phyloP scores from a whole-genome alignment of 2,329 filamentous ascomycete species.

The Scedosporium dehoogii region DNA sequence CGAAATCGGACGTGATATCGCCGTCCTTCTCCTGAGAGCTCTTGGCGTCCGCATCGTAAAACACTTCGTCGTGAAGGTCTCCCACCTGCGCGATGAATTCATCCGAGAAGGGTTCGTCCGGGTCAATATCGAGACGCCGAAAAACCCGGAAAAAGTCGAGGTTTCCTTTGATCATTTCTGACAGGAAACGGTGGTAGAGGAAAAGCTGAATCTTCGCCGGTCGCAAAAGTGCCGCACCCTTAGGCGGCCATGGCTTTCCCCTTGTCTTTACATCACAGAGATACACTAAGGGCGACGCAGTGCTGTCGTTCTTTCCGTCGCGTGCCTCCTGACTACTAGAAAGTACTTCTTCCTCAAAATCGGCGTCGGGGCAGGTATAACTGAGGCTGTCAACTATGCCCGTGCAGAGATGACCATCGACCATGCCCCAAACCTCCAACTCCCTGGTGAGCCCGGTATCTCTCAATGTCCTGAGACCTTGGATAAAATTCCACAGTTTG shows the following conservation, averaged over 20 bases:
- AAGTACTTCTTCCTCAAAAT: slow-evolving; percentile 51
- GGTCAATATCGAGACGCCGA: slow-evolving; percentile 58
- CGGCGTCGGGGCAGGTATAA: slow-evolving; percentile 63
- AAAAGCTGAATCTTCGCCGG: slow-evolving; percentile 81
- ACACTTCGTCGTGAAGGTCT: slow-evolving; percentile 55
- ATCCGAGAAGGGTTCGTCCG: slow-evolving; percentile 62
- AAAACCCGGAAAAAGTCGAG: slow-evolving; percentile 63
- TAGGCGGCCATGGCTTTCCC: slow-evolving; percentile 51
- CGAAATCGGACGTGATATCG: slow-evolving; percentile 20
- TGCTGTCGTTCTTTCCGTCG: neutral
- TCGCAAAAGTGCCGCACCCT: slow-evolving; percentile 55
- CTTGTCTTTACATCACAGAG: slow-evolving; percentile 86
- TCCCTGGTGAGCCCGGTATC: slow-evolving; percentile 65
- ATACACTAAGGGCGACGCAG: slow-evolving; percentile 42
- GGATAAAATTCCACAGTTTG: slow-evolving; percentile 82
- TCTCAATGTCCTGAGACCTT: slow-evolving; percentile 66
- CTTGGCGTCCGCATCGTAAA: slow-evolving; percentile 32
- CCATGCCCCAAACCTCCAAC: slow-evolving; percentile 72
- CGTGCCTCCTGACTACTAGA: slow-evolving; percentile 14
- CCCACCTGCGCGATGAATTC: slow-evolving; percentile 68
- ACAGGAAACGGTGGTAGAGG: slow-evolving; percentile 79
- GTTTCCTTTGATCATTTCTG: slow-evolving; percentile 59
- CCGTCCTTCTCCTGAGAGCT: slow-evolving; percentile 11
- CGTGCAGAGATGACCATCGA: slow-evolving; percentile 76
- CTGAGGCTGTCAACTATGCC: slow-evolving; percentile 85